Base-by-base conservation (phyloP, 2,329 filamentous ascomycete species). In the Sarocladiaceae sp. region DNA sequence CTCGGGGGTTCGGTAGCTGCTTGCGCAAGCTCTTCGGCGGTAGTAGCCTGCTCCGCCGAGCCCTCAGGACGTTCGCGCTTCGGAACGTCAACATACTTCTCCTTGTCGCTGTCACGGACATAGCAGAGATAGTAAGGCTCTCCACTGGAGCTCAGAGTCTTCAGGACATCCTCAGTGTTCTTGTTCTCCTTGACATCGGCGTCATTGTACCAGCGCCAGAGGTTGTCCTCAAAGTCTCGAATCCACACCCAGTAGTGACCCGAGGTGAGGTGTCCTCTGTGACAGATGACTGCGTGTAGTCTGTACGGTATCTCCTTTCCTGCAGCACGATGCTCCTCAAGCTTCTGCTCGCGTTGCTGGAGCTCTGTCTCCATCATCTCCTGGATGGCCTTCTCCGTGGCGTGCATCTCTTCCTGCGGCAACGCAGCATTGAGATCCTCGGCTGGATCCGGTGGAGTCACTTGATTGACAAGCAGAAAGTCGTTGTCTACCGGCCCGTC, bases 221-320 rank as follows among this genome's bases (percentile, higher is more conserved):
- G 70, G 33, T 79, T 76, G 37, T 80, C 77, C 51, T 83, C 77
- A 61, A 95, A 95, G 66, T 97, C 93, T 57, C 82, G 86, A 51
- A 98, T 94, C 76, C 90, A 96, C 34, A 96, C 88, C 83, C 88
- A 96, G 66, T 97, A 98, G 63, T 98, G 93, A 0, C 93, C 93
- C 35, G 83, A 83, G 34, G 73, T 76, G 32, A 83, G 74, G 53
- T 73, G 71, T 24, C 87, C 87, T 16, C 85, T 82, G 60, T 98
- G 93, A 55, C 95, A 91, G 57, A 98, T 95, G 24, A 96, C 85
- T 0, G 91, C 88, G 53, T 96, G 90, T 4, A 98, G 76, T 12
- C 80, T 80, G 61, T 97, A 98, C 10, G 83, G 78, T 37, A 87
- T 69, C 20, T 79, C 69, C 33, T 74, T 73, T 56, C 83, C 75